phyloP scores from a whole-genome alignment of 169 alveolate species.

The Sarcocystis neurona region DNA sequence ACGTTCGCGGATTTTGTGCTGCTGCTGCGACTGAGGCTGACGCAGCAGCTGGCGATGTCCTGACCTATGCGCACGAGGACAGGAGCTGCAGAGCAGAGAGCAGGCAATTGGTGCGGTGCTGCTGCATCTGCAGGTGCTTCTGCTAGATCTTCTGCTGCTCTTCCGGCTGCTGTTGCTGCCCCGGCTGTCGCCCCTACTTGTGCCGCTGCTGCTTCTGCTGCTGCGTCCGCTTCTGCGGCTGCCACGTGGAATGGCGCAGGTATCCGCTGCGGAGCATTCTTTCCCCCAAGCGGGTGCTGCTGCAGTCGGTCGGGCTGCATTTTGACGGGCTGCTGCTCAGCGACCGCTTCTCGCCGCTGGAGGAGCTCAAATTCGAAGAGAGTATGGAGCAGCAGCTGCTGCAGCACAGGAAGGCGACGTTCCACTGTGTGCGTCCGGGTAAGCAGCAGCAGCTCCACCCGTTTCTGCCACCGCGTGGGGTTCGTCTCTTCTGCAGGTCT shows the following conservation, averaged over 20 bases:
- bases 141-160: not conserved
- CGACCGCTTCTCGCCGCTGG: constrained; percentile 26
- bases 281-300: constrained; percentile 39
- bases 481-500: not conserved
- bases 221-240: not conserved
- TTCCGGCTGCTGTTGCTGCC: not conserved
- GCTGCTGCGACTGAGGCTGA: no score
- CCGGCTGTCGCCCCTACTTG: not conserved
- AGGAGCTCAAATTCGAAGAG: constrained; percentile 43
- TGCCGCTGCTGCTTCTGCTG: not conserved
- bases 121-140: not conserved
- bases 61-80: no score
- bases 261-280: constrained; percentile 40
- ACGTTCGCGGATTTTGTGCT: no score
- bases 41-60: no score
- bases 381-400: constrained; percentile 42
- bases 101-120: no score
- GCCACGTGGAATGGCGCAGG: not conserved
- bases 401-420: constrained; percentile 25
- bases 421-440: constrained; percentile 41
- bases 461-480: not conserved
- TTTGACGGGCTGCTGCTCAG: constrained; percentile 15
- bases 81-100: no score
- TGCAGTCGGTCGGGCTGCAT: constrained; percentile 57
- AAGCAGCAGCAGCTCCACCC: not conserved